phyloP scores from a whole-genome alignment of 139 green algal species.

The Spirogloea muscicola region DNA sequence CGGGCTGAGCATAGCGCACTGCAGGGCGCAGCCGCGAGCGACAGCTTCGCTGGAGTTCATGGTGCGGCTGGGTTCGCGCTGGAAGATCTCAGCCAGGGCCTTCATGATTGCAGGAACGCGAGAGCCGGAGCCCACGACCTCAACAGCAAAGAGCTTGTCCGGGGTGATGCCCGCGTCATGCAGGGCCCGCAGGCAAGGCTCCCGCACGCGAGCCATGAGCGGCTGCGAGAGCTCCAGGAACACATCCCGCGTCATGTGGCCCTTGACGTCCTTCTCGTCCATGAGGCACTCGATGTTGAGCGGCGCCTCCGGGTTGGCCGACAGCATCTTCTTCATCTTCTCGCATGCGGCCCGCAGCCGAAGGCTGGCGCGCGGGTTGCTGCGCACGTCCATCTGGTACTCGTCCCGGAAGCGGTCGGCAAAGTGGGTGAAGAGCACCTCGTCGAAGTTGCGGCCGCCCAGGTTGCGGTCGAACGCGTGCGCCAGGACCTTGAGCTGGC shows the following conservation, averaged over 20 bases:
- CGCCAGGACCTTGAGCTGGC: conserved; percentile 75
- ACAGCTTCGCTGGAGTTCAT: conserved; percentile 95
- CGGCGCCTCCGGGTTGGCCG: conserved; percentile 78
- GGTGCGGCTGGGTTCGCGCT: conserved; percentile 71
- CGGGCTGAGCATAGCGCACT: conserved; percentile 97
- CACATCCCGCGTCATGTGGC: conserved; percentile 70
- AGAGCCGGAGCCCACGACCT: conserved; percentile 82
- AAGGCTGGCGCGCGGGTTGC: conserved; percentile 76
- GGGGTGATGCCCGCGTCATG: conserved; percentile 59
- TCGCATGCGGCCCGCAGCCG: conserved; percentile 79
- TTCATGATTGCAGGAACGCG: conserved; percentile 76
- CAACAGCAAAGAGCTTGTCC: conserved; percentile 76
- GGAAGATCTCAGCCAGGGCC: conserved; percentile 59
- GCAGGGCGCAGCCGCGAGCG: conserved; percentile 82
- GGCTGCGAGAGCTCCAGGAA: conserved; percentile 77
- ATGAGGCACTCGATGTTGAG: conserved; percentile 88
- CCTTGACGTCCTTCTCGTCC: conserved; percentile 82
- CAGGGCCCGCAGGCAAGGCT: conserved; percentile 55
- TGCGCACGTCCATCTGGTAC: conserved; percentile 75
- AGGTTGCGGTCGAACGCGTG: conserved; percentile 88
- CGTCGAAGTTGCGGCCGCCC: conserved; percentile 84
- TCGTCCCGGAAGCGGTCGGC: conserved; percentile 75
- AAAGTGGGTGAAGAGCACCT: conserved; percentile 92
- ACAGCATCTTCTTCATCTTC: conserved; percentile 94
- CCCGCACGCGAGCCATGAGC: conserved; percentile 63